These are phyloP conservation scores for Pythium biforme DNA, from an alignment of 352 stramenopile genomes.

Conservation along the genomic window DNA sequence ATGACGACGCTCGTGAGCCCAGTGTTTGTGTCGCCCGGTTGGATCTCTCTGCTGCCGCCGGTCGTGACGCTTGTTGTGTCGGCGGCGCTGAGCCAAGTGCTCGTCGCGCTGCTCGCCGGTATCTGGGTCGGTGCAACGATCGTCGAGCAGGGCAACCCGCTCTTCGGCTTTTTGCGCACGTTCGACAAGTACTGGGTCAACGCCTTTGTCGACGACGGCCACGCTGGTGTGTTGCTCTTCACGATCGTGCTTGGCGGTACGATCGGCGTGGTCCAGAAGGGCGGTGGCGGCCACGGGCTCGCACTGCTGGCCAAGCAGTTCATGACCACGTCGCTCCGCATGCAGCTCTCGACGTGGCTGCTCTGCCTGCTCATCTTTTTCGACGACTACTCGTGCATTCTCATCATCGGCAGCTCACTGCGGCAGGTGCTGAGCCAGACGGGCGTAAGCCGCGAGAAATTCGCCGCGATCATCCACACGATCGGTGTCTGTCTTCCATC, in stretches of 20 bases:
- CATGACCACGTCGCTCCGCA: constrained; percentile 80
- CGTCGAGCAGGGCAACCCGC: constrained; percentile 70
- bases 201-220: constrained; percentile 77
- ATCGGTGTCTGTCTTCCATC: constrained; percentile 85
- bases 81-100: constrained; percentile 71
- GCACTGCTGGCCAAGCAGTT: constrained; percentile 76
- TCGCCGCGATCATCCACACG: constrained; percentile 88
- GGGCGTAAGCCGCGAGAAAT: constrained; percentile 86
- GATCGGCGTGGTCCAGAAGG: constrained; percentile 89
- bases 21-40: constrained; percentile 68
- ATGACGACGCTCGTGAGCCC: constrained; percentile 32
- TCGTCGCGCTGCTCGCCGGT: constrained; percentile 75
- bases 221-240: constrained; percentile 87
- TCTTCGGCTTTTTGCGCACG: constrained; percentile 75
- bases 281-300: constrained; percentile 82
- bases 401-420: constrained; percentile 89
- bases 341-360: constrained; percentile 83
- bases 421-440: constrained; percentile 80
- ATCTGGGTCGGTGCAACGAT: constrained; percentile 89
- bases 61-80: constrained; percentile 78
- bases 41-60: constrained; percentile 71
- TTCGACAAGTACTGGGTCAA: constrained; percentile 89
- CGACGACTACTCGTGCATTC: constrained; percentile 91
- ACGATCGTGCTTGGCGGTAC: constrained; percentile 86
- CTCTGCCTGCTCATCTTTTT: constrained; percentile 90